Evolutionary conservation across 2,329 filamentous ascomycete species (phyloP).

Genomic region (Exophiala sp.): DNA sequence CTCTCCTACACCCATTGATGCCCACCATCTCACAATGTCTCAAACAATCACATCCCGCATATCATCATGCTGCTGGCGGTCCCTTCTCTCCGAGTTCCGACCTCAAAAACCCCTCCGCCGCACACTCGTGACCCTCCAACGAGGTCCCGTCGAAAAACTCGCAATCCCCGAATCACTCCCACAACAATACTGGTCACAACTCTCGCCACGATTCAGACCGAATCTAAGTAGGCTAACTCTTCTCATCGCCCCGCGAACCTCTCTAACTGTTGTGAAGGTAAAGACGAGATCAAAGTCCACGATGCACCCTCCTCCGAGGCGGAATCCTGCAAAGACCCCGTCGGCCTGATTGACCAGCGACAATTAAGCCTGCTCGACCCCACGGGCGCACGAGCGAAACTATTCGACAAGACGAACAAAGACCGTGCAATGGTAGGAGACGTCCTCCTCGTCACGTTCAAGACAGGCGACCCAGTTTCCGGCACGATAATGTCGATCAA

Average conservation of each 20-base stretch:
- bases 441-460: constrained; percentile 83
- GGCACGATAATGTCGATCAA: constrained; percentile 87
- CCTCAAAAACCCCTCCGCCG: constrained; percentile 47
- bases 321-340: constrained; percentile 54
- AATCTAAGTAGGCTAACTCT: constrained; percentile 33
- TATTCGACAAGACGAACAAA: constrained; percentile 72
- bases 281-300: constrained; percentile 53
- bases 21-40: constrained; percentile 49
- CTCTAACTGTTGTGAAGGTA: constrained; percentile 29
- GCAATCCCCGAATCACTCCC: constrained; percentile 42
- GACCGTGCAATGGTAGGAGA: constrained; percentile 83
- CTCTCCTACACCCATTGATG: background rate
- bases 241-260: background rate
- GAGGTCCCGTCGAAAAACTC: constrained; percentile 39
- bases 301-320: constrained; percentile 43
- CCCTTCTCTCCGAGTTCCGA: constrained; percentile 57
- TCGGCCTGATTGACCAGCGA: constrained; percentile 62
- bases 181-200: constrained; percentile 40
- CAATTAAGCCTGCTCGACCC: constrained; percentile 79
- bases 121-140: constrained; percentile 50
- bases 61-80: constrained; percentile 69
- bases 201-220: constrained; percentile 39
- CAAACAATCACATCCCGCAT: constrained; percentile 56
- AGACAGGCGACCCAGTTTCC: constrained; percentile 81
- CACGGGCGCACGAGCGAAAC: constrained; percentile 71